A percentile compares a stretch with the other conserved stretches of the same genome.
phyloP scores from a whole-genome alignment of 1,139 yeast genomes.

The Diutina ranongensis region DNA sequence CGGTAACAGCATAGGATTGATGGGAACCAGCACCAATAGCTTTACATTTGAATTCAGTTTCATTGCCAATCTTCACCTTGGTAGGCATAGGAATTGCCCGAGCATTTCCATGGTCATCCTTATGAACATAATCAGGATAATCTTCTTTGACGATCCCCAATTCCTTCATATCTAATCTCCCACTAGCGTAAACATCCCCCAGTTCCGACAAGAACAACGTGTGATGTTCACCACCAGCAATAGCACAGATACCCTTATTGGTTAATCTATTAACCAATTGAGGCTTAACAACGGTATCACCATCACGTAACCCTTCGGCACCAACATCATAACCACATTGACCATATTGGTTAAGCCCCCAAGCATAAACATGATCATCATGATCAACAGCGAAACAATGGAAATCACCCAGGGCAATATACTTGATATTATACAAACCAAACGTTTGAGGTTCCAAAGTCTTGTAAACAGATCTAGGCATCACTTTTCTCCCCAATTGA shows the following conservation, averaged over 20 bases:
- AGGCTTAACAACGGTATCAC: slow-evolving; percentile 70
- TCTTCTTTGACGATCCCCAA: slow-evolving; percentile 64
- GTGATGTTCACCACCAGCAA: slow-evolving; percentile 94
- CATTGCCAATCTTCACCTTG: slow-evolving; percentile 31
- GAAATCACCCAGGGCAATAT: slow-evolving; percentile 87
- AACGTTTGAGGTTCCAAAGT: slow-evolving; percentile 70
- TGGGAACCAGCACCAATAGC: slow-evolving; percentile 79
- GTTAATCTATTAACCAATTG: slow-evolving; percentile 53
- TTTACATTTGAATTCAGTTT: slow-evolving; percentile 31
- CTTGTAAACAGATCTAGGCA: slow-evolving; percentile 64
- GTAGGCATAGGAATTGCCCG: slow-evolving; percentile 88
- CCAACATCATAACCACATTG: slow-evolving; percentile 71
- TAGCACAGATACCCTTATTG: slow-evolving; percentile 43
- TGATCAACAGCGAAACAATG: slow-evolving; percentile 87
- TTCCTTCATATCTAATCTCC: slow-evolving; percentile 89
- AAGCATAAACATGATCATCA: slow-evolving; percentile 59
- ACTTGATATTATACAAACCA: slow-evolving; percentile 65
- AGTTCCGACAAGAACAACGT: slow-evolving; percentile 59
- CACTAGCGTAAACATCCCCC: slow-evolving; percentile 77
- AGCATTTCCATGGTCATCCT: slow-evolving; percentile 69
- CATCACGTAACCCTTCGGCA: slow-evolving; percentile 47
- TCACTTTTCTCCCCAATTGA: slow-evolving; percentile 76
- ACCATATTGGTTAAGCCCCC: slow-evolving; percentile 97
- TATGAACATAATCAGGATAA: slow-evolving; percentile 55
- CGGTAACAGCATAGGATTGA: slow-evolving; percentile 78